These are phyloP conservation scores for Nymphaea thermarum DNA, from an alignment of 164 flowering plant genomes.

Conservation along the genomic window DNA sequence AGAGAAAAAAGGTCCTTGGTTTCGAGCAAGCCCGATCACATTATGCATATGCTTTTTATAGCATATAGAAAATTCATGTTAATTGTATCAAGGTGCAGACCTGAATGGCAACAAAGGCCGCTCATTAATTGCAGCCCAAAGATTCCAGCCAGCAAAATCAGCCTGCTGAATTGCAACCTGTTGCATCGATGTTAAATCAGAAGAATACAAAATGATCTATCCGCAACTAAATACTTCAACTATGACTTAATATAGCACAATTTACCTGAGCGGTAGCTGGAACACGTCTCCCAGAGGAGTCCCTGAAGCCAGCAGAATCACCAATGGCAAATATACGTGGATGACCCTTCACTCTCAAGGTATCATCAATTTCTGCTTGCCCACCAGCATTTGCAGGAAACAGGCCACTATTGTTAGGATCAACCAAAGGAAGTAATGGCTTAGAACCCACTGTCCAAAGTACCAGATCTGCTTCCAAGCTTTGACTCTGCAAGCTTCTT, in stretches of 20 bases:
- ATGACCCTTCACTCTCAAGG: constrained; percentile 92
- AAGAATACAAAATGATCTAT: neutral
- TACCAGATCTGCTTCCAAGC: constrained; percentile 72
- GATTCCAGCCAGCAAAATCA: constrained; percentile 96
- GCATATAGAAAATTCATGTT: neutral
- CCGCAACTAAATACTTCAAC: neutral
- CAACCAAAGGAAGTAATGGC: constrained; percentile 58
- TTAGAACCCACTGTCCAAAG: constrained; percentile 91
- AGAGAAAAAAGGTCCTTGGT: no score
- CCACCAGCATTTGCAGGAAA: constrained; percentile 78
- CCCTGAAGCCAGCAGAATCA: constrained; percentile 85
- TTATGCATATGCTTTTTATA: no score
- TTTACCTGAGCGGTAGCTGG: constrained; percentile 92
- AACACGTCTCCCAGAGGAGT: constrained; percentile 62
- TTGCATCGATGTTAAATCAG: neutral
- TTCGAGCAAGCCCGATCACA: no score
- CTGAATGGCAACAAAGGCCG: constrained; percentile 89
- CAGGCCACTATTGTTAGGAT: constrained; percentile 19
- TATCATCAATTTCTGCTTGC: constrained; percentile 95
- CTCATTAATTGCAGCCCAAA: constrained; percentile 96
- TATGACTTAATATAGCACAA: neutral
- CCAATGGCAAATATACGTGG: constrained; percentile 93
- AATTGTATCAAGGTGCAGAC: constrained; percentile 15
- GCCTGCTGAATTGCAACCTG: constrained; percentile 99
- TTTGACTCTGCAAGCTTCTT: constrained; percentile 50